These are phyloP conservation scores for Jimgerdemannia flammicorona DNA, from an alignment of 192 early-diverging fungal species.

Conservation along the genomic window DNA sequence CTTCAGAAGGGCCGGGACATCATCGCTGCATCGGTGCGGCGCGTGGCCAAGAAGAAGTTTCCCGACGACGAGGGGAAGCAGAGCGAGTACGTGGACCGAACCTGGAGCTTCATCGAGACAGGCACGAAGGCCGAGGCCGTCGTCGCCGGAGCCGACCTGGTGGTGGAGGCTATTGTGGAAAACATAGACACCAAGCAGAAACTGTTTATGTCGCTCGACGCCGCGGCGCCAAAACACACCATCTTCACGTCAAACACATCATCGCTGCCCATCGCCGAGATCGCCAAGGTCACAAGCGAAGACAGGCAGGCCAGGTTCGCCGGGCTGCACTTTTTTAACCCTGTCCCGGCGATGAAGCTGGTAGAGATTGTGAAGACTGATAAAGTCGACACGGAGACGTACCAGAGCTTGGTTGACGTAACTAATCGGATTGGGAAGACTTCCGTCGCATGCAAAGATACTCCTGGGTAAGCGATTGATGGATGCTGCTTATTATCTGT, in stretches of 20 bases:
- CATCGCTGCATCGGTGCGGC: constrained; percentile 78
- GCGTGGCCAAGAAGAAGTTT: constrained; percentile 89
- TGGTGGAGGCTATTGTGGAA: constrained; percentile 97
- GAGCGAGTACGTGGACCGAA: constrained; percentile 64
- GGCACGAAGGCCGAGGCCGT: constrained; percentile 65
- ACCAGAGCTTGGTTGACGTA: constrained; percentile 63
- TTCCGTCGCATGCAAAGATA: constrained; percentile 93
- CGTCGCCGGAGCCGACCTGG: constrained; percentile 65
- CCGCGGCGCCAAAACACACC: constrained; percentile 61
- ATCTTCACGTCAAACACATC: constrained; percentile 94
- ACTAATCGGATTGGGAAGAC: constrained; percentile 78
- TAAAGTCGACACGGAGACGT: constrained; percentile 54
- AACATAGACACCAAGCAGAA: constrained; percentile 85
- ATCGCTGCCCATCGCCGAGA: constrained; percentile 79
- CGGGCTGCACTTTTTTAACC: constrained; percentile 98
- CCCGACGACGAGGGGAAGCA: constrained; percentile 64
- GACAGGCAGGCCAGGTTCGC: constrained; percentile 59
- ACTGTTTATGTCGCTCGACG: constrained; percentile 72
- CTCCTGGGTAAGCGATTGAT: constrained; percentile 67
- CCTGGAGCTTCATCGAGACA: constrained; percentile 59
- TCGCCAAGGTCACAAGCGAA: constrained; percentile 62
- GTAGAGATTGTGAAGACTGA: constrained; percentile 88
- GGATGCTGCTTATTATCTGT: not conserved
- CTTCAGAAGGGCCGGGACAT: constrained; percentile 78
- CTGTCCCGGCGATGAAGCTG: constrained; percentile 97